These are phyloP conservation scores for Cicer pinnatifidum DNA, from an alignment of 306 rosid species.

Conservation along the genomic window DNA sequence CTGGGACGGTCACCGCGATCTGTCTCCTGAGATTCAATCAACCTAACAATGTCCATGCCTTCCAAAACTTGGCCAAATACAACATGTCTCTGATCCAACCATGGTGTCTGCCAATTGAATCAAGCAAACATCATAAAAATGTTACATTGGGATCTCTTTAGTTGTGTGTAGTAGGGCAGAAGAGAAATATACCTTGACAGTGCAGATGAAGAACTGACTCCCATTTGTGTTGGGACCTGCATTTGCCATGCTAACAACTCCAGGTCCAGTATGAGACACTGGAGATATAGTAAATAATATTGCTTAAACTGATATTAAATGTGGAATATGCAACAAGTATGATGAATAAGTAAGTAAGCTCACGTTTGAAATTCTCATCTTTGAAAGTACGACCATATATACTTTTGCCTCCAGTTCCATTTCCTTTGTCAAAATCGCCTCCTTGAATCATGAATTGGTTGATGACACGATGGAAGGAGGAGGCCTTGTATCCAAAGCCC, in stretches of 20 bases:
- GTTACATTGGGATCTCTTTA: too few relatives aligned
- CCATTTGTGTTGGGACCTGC: slow-evolving; percentile 99
- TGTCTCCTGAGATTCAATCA: slow-evolving; percentile 84
- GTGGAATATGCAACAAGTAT: not conserved
- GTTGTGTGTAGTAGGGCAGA: not conserved
- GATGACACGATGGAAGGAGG: slow-evolving; percentile 86
- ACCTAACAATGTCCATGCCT: slow-evolving; percentile 78
- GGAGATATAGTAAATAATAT: slow-evolving; percentile 32
- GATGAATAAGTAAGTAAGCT: slow-evolving; percentile 38
- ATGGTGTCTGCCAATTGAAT: slow-evolving; percentile 69
- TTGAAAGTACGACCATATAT: slow-evolving; percentile 95
- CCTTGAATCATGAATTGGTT: slow-evolving; percentile 99
- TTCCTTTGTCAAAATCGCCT: slow-evolving; percentile 92
- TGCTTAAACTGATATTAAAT: not conserved
- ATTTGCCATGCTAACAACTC: slow-evolving; percentile 97
- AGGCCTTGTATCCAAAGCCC: slow-evolving; percentile 89
- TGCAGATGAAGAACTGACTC: slow-evolving; percentile 96
- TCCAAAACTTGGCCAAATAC: slow-evolving; percentile 99
- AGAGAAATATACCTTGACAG: slow-evolving; percentile 71
- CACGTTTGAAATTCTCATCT: slow-evolving; percentile 92
- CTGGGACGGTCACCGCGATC: slow-evolving; percentile 93
- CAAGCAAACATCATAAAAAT: too few relatives aligned
- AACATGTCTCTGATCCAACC: slow-evolving; percentile 95
- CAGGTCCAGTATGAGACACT: slow-evolving; percentile 88
- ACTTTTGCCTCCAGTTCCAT: slow-evolving; percentile 97